Conservation (phyloP, 192 early-diverging fungal genomes). For the Phycomyces blakesleeanus region DNA sequence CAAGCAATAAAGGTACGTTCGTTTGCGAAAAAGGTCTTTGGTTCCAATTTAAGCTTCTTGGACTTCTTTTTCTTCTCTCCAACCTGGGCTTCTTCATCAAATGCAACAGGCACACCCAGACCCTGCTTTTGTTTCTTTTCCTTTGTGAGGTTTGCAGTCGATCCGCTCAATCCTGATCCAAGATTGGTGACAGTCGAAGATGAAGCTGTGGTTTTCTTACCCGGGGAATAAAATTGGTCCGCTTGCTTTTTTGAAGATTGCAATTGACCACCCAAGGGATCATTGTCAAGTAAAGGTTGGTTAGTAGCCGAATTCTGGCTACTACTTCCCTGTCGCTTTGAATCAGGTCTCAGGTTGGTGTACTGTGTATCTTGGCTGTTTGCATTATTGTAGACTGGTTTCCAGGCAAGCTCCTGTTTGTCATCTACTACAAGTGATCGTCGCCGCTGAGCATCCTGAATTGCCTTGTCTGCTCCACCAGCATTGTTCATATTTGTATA, state of each 20-base stretch:
- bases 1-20: conserved; percentile 85
- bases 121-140: not conserved
- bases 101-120: conserved; percentile 9
- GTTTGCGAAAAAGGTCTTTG: conserved; percentile 86
- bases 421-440: not conserved
- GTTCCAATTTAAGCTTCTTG: conserved; percentile 35
- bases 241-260: not conserved
- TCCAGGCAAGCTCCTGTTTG: not conserved
- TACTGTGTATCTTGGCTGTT: not conserved
- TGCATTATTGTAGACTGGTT: not conserved
- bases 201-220: too few species aligned
- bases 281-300: conserved; percentile 1
- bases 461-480: not conserved
- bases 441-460: not conserved
- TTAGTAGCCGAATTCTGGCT: not conserved
- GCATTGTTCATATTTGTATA: too few species aligned
- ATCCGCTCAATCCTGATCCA: too few species aligned
- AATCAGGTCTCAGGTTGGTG: not conserved
- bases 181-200: too few species aligned
- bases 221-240: not conserved
- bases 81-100: not conserved
- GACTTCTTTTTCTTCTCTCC: conserved; percentile 5
- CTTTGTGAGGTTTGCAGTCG: not conserved
- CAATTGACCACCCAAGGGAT: not conserved
- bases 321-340: not conserved